Evolutionary conservation across 2,329 filamentous ascomycete species (phyloP), one percentile per base, ranked within the genome.

Genomic region (Scedosporium apiospermum): DNA sequence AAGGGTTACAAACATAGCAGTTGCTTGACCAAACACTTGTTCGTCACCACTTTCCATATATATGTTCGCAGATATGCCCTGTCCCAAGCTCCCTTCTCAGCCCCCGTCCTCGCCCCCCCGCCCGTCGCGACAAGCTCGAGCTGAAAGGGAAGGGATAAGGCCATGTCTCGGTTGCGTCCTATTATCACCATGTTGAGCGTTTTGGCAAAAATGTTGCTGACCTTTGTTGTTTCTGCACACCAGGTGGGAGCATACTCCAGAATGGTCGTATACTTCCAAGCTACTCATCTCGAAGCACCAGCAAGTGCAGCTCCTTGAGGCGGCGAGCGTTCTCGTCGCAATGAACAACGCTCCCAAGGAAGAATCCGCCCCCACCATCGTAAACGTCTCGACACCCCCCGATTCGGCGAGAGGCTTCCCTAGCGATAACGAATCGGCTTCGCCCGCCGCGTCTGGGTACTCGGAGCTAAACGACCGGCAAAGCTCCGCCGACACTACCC

Each of bases 1-100:
- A 99, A 99, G 84, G 92, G 92, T 79, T 99, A 99, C 86, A 99
- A 99, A 87, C 95, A 99, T 84, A 96, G 93, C 87, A 98, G 95
- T 82, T 99, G 95, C 87, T 87, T 99, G 82, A 96, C 91, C 76
- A 99, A 98, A 86, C 95, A 99, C 88, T 89, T 97, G 95, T 98
- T 88, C 86, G 95, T 96, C 83, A 80, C 78, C 78, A 78, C 76
- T 73, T 74, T 73, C 57, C 53, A 41, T 49, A 62, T 49, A 27
- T 49, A 27, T 60, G 30, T 34, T 61, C 59, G 30, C 44, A 41
- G 44, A 18, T 59, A 38, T 26, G n/a, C 71, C 70, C 68, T 70
- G 69, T 72, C 34, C 34, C 34, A 38, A 38, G 34, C 34, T 10
- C 34, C 34, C 10, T 38, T 38, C 34, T 38, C 34, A 38, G 2